Evolutionary conservation across 768 basidiomycete species (phyloP), one percentile per base, ranked within the genome.

Genomic region (Suillus clintonianus): DNA sequence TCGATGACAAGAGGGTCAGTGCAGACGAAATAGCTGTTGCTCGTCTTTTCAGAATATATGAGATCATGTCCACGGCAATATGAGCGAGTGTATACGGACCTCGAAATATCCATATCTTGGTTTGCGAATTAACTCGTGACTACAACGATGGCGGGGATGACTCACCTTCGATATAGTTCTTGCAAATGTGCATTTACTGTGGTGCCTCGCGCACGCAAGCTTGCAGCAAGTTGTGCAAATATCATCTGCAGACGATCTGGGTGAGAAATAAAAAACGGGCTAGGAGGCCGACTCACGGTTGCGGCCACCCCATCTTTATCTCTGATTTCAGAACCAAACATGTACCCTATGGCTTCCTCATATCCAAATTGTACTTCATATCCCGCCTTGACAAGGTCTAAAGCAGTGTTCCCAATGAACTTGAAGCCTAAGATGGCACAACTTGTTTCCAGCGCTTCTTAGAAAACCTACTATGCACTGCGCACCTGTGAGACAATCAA

Each of bases 311-410:
- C 94, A 71, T 96, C 94, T 72, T 96, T 96, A 73, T 96, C 94
- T 41, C 90, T 82, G 67, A 95, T 85, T 32, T 87, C 79, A 15
- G 85, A 79, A 32, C 92, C 91, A 74, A 94, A 88, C 92, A 95
- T 95, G 71, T 86, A 96, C 4, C 94, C 94, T 61, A 96, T 95
- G 1, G 95, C 94, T 76, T 96, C 94, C 71, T 96, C 94, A 70
- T 96, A 96, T 11, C 89, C 92, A 69, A 95, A 95, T 0, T 84
- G 86, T 11, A 90, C 88, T 47, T 89, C 84, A 69, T 84, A 92
- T 2, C 92, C 94, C 43, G 86, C 76, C 48, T 77, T 71, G 15
- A 83, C 87, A 17, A 95, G 82, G 57, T 81, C 77, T 41, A 93
- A 76, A 4, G 89, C 91, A 10, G 87, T 89, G 70, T 95, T 96